Conservation (phyloP, 2,329 filamentous ascomycete genomes). For the Phoma sp. region DNA sequence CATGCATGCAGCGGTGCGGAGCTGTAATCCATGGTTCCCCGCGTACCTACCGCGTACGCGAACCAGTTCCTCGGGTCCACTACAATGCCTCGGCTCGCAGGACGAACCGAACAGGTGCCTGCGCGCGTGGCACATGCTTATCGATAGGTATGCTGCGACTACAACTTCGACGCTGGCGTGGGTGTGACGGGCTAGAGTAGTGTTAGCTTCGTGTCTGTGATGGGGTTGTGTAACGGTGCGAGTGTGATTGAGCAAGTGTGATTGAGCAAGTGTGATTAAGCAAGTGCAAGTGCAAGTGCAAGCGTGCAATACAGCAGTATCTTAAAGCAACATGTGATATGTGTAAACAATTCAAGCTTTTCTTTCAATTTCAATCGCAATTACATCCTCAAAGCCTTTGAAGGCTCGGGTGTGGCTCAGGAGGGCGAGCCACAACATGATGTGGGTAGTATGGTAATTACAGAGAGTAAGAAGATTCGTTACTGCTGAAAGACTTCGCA, state of each 20-base stretch:
- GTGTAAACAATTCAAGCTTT: background rate
- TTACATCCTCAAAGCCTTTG: background rate
- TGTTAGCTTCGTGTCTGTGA: slow-evolving; percentile 4
- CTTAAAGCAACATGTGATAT: background rate
- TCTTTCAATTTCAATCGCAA: slow-evolving; percentile 10
- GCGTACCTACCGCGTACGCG: too few species aligned
- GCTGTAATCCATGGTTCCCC: too few species aligned
- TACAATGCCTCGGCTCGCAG: too few species aligned
- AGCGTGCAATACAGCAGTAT: too few species aligned
- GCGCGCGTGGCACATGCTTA: too few species aligned
- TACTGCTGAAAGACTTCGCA: background rate
- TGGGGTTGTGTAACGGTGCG: background rate
- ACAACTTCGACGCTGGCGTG: slow-evolving; percentile 13
- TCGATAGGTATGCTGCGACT: too few species aligned
- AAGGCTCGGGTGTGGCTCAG: too few species aligned
- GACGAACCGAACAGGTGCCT: too few species aligned
- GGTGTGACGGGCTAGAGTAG: slow-evolving; percentile 5
- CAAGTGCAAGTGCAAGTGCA: too few species aligned
- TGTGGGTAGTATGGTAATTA: slow-evolving; percentile 15
- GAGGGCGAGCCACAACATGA: background rate
- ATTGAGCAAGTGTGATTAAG: background rate
- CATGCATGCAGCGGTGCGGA: too few species aligned
- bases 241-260: background rate
- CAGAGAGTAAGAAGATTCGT: slow-evolving; percentile 8
- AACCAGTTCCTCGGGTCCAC: too few species aligned